Conservation (phyloP, 805 yeast genomes). For the Wickerhamomyces strasburgensis region DNA sequence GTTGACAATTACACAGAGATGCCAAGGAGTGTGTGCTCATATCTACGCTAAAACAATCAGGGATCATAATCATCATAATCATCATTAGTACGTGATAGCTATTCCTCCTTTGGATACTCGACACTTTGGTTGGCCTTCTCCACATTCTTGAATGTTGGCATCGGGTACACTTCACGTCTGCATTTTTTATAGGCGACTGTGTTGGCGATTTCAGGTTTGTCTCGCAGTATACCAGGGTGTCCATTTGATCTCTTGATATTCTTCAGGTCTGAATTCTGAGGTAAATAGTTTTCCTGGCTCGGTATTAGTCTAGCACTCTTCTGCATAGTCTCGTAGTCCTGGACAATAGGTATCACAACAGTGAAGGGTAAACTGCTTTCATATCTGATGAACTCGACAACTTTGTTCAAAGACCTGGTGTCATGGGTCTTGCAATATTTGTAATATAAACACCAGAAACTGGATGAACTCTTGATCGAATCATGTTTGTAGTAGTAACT, state of each 20-base stretch:
- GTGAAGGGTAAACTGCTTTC: constrained; percentile 44
- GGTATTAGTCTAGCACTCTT: constrained; percentile 17
- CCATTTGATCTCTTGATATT: constrained; percentile 32
- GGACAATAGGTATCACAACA: constrained; percentile 38
- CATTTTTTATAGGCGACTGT: constrained; percentile 22
- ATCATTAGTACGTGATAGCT: too few relatives aligned
- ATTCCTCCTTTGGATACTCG: too few relatives aligned
- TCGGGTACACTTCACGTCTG: constrained; percentile 22
- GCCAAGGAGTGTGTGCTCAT: too few relatives aligned
- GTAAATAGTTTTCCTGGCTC: constrained; percentile 14
- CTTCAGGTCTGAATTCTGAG: too few relatives aligned
- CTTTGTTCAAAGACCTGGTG: constrained; percentile 37
- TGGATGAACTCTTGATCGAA: not conserved
- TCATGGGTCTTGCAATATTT: constrained; percentile 48
- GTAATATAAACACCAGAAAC: constrained; percentile 58
- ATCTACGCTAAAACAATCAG: too few relatives aligned
- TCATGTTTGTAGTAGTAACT: not conserved
- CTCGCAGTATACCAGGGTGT: constrained; percentile 31
- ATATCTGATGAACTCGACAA: constrained; percentile 41
- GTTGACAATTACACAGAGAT: too few relatives aligned
- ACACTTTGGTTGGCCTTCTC: too few relatives aligned
- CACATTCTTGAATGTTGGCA: constrained; percentile 60
- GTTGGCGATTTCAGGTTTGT: constrained; percentile 41
- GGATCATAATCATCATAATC: too few relatives aligned
- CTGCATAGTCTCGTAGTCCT: constrained; percentile 25